Base-by-base conservation (phyloP, 257 asterid species). In the Solanum chilense region DNA sequence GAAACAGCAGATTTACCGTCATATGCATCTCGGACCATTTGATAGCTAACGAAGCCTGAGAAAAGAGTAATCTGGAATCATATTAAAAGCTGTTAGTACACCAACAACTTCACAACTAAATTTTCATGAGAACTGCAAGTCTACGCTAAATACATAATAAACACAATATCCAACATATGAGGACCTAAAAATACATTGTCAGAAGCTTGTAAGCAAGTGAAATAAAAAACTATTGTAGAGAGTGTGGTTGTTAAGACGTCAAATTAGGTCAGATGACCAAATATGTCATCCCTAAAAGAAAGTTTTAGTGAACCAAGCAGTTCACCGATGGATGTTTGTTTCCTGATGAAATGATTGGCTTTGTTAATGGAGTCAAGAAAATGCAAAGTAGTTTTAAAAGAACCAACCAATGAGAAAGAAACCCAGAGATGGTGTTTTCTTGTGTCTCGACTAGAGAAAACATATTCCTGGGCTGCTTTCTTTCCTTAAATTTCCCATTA, bases 1-100 rank as follows among this genome's bases (percentile, higher is more conserved):
- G 52, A 68, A 86, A 86, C n/a, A 25, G 68, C 74, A 83, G 77
- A 70, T 82, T 92, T 93, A 97, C 99, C 98, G 89, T 95, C 99
- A 92, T 94, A 97, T 78, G 99, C 98, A 90, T 97, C 99, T 74
- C 97, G 94, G 86, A 97, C 99, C 99, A 97, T 97, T 90, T 96
- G 99, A 90, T 97, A 97, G 94, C 94, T 95, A 89, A 97, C 95
- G 90, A 97, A 97, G 69, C 99, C 99, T 39, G 99, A 97, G 89
- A 97, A 97, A 85, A 97, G 98, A 86, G 98, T 94, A 87, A 96
- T 91, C 98, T 97, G 94, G 92, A 91, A 88, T 73, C 75, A 87
- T 78, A 89, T 77, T 85, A 87, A 86, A 56, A 87, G 84, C 27
- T 71, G 86, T 88, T 86, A 91, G 77, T 64, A 64, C 56, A 56